Base-by-base conservation (phyloP, 2,329 filamentous ascomycete genomes). In the Tolypocladium endophyticum region DNA sequence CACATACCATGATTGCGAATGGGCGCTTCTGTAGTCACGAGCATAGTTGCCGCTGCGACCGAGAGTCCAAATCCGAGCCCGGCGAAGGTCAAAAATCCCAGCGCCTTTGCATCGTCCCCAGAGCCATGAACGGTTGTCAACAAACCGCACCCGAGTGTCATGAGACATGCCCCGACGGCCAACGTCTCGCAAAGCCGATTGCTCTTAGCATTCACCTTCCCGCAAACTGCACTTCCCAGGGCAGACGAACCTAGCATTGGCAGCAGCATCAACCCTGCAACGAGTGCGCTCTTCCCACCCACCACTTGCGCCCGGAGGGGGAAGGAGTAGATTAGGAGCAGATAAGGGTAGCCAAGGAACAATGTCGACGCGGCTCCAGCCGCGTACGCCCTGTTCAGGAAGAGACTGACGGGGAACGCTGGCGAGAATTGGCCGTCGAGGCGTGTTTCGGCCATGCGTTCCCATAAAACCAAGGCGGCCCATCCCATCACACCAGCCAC, bases 41-140 rank as follows among this genome's bases (percentile, higher is more conserved):
- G 62, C 63, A 82, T 79, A 0, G 80, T 83, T 3, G 77, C 72
- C 2, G 74, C 73, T 1, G 79, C 71, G 2, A 79, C 76, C 3
- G 76, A 75, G 41, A 83, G 64, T 0, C 81, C 81, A 61, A 81
- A 81, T 0, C 81, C 81, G 36, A 83, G 66, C 3, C 81, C 81
- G n/a, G 80, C 70, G 58, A 83, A 77, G 0, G 74, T 73, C 57
- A 82, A 65, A 60, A 79, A 81, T 0, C 80, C 80, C 1, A 82
- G 67, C 5, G 77, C 70, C 63, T 78, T 81, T 1, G 73, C 66
- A 62, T 80, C 74, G 11, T 81, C 65, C 3, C 68, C 63, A 9
- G 58, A 52, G 0, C 61, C 64, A 23, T 65, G 61, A 0, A 69
- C 60, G 1, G 75, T 81, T 28, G 71, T 76, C 60, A 82, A 67